These are phyloP conservation scores for Cryptomeria japonica DNA, from an alignment of 75 land plant species.

Conservation along the genomic window DNA sequence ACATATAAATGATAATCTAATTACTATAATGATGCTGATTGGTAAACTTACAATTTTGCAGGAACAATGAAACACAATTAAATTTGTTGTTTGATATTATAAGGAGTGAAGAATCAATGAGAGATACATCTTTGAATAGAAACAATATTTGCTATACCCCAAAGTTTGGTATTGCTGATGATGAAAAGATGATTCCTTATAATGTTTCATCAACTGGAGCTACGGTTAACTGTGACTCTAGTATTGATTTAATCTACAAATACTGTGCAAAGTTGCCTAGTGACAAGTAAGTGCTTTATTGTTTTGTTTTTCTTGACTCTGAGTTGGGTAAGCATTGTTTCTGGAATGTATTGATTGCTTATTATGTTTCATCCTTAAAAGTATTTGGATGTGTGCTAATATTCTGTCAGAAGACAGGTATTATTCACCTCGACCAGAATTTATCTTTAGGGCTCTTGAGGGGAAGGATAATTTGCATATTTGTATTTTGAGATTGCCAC, in stretches of 20 bases:
- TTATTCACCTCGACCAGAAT: constrained; percentile 68
- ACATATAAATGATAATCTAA: background rate
- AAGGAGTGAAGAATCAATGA: constrained; percentile 70
- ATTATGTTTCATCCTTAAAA: background rate
- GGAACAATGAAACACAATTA: constrained; percentile 62
- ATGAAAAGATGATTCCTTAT: constrained; percentile 23
- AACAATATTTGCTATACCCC: constrained; percentile 17
- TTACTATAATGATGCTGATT: background rate
- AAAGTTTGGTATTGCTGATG: constrained; percentile 9
- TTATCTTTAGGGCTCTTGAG: constrained; percentile 14
- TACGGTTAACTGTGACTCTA: constrained; percentile 55
- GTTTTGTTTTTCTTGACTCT: background rate
- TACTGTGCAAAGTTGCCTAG: constrained; percentile 76
- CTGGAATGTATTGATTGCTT: background rate
- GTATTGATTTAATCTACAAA: constrained; percentile 52
- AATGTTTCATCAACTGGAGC: constrained; percentile 67
- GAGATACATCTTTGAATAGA: constrained; percentile 49
- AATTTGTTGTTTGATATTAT: constrained; percentile 47
- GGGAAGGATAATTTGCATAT: constrained; percentile 19
- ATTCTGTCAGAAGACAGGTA: constrained; percentile 30
- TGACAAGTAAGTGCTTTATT: constrained; percentile 49
- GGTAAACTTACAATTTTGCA: constrained; percentile 19
- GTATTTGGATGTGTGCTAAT: constrained; percentile 1
- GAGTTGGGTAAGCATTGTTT: background rate
- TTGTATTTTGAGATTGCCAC: constrained; percentile 72